A percentile compares a stretch with the other conserved stretches of the same genome.
Evolutionary conservation across 2,329 filamentous ascomycete species (phyloP).

Genomic region (Penicillium sp.): DNA sequence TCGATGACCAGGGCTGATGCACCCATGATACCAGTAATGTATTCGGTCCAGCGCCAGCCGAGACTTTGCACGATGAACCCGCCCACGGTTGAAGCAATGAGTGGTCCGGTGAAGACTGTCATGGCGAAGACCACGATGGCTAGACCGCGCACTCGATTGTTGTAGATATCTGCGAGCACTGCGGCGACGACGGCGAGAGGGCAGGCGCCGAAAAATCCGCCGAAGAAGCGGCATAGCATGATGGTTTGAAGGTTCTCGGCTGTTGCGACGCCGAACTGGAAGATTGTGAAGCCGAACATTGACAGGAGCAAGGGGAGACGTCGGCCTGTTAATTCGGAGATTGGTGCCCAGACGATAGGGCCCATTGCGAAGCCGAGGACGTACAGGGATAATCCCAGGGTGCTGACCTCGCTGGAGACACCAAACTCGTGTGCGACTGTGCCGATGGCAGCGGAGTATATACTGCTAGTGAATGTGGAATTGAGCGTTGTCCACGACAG

Average conservation of each 20-base stretch:
- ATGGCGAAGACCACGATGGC: slow-evolving; percentile 56
- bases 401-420: slow-evolving; percentile 53
- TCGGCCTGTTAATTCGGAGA: slow-evolving; percentile 56
- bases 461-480: slow-evolving; percentile 61
- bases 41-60: slow-evolving; percentile 59
- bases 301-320: slow-evolving; percentile 51
- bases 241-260: slow-evolving; percentile 59
- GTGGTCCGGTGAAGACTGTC: slow-evolving; percentile 56
- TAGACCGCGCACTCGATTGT: slow-evolving; percentile 51
- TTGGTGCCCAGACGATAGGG: slow-evolving; percentile 56
- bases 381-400: slow-evolving; percentile 48
- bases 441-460: slow-evolving; percentile 70
- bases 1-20: slow-evolving; percentile 52
- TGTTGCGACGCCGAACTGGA: slow-evolving; percentile 53
- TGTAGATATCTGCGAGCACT: slow-evolving; percentile 61
- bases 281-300: slow-evolving; percentile 57
- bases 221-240: slow-evolving; percentile 57
- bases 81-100: slow-evolving; percentile 57
- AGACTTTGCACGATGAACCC: slow-evolving; percentile 57
- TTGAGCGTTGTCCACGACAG: slow-evolving; percentile 56
- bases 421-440: slow-evolving; percentile 61
- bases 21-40: slow-evolving; percentile 60
- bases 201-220: slow-evolving; percentile 58
- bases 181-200: slow-evolving; percentile 58
- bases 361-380: slow-evolving; percentile 55